Evolutionary conservation across 257 asterid species (phyloP).

Genomic region (Ballota nigra): DNA sequence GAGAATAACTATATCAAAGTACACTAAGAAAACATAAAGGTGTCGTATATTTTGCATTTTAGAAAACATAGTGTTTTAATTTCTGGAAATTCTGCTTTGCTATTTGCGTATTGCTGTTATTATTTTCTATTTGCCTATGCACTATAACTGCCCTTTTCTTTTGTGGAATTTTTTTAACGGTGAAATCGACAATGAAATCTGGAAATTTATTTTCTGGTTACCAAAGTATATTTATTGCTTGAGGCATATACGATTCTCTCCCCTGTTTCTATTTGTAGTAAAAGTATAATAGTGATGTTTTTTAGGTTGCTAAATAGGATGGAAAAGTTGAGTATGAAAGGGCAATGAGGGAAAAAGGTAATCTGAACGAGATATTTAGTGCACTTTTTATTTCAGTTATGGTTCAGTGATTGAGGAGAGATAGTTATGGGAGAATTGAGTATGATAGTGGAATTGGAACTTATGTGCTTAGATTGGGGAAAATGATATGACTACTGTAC

Average conservation of each 20-base stretch:
- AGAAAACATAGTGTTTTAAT: not conserved
- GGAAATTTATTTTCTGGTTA: conserved; percentile 9
- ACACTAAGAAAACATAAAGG: conserved; percentile 2
- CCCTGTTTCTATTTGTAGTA: not conserved
- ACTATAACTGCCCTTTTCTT: not conserved
- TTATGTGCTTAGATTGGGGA: not conserved
- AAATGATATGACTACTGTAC: not conserved
- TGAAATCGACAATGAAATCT: conserved; percentile 3
- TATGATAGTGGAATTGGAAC: not conserved
- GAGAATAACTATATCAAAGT: too few relatives aligned
- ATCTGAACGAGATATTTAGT: not conserved
- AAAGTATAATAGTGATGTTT: not conserved
- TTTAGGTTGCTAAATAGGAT: conserved; percentile 13
- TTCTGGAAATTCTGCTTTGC: conserved; percentile 16
- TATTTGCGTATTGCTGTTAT: not conserved
- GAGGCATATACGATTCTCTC: not conserved
- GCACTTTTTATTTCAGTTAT: not conserved
- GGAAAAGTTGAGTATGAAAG: not conserved
- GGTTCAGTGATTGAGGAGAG: not conserved
- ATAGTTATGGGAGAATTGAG: not conserved
- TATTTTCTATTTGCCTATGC: not conserved
- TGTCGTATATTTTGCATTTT: not conserved
- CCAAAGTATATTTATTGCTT: conserved; percentile 10
- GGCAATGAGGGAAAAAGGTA: not conserved
- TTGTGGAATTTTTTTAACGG: not conserved